Conservation (phyloP, 768 basidiomycete genomes). For the Sporobolomyces roseus region DNA sequence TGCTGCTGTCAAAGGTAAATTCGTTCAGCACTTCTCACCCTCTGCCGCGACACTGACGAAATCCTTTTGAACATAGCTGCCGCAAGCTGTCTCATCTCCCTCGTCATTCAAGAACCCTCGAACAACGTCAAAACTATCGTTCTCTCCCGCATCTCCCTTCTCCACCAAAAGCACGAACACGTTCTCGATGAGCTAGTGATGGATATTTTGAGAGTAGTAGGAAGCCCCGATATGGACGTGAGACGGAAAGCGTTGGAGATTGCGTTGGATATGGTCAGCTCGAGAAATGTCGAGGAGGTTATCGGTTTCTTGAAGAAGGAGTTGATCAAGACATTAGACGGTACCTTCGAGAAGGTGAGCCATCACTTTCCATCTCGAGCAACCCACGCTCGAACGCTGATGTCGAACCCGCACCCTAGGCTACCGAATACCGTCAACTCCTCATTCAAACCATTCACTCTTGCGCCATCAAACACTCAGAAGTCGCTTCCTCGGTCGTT, state of each 20-base stretch:
- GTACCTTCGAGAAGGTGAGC: slow-evolving; percentile 75
- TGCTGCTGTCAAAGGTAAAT: slow-evolving; percentile 84
- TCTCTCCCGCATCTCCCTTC: slow-evolving; percentile 76
- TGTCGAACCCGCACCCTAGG: slow-evolving; percentile 52
- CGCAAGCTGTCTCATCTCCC: slow-evolving; percentile 77
- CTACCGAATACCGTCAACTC: slow-evolving; percentile 88
- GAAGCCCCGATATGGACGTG: slow-evolving; percentile 87
- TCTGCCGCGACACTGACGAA: background rate
- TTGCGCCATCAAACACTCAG: slow-evolving; percentile 92
- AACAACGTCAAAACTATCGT: slow-evolving; percentile 99
- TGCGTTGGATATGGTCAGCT: slow-evolving; percentile 86
- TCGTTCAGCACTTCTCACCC: too few relatives aligned
- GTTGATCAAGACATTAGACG: slow-evolving; percentile 82
- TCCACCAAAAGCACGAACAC: slow-evolving; percentile 75
- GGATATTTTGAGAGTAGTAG: slow-evolving; percentile 85
- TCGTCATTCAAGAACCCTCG: slow-evolving; percentile 91
- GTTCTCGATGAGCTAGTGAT: slow-evolving; percentile 87
- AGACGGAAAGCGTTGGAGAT: slow-evolving; percentile 84
- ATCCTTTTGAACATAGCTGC: slow-evolving; percentile 64
- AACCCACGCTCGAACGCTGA: background rate
- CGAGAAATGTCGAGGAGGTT: slow-evolving; percentile 92
- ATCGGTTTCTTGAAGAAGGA: slow-evolving; percentile 97
- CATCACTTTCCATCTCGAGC: background rate
- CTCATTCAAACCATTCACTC: slow-evolving; percentile 96
- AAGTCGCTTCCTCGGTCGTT: slow-evolving; percentile 91